Base-by-base conservation (phyloP, 1,139 yeast genomes). In the Diutina pseudorugosa region DNA sequence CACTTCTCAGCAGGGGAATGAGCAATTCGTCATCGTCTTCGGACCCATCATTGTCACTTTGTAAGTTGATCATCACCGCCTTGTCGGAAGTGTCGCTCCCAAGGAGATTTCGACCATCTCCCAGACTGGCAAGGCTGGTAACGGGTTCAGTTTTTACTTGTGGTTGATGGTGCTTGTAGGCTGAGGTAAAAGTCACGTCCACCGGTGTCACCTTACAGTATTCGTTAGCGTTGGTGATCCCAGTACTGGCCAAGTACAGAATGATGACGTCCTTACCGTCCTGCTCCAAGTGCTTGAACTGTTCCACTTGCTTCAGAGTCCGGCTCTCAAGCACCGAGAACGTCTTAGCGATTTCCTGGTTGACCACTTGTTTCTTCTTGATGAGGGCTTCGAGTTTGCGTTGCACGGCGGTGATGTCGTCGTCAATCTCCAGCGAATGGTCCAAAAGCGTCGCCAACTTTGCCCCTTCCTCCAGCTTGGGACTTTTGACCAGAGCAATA, bases 261-360 rank as follows among this genome's bases (percentile, higher is more conserved):
- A 30, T 11, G 36, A 30, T 30, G 6, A 25, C 19, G 11, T 25
- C 41, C 14, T 12, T 16, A 7, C 49, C 49, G 12, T 18, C 23
- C 11, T 18, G 49, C 27, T 45, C 49, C n/a, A 45, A 19, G 21
- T 25, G 30, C 8, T 18, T 25, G 16, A 45, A 45, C 40, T 27
- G 49, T 18, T 45, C 49, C 14, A 45, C 49, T 45, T 45, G 36
- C 21, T 45, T 45, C 49, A 45, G 49, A 27, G 49, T 45, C 23
- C 49, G 30, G 49, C 49, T 45, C 23, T 45, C 49, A 16, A 45
- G 40, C 40, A 45, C 49, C 11, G 49, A 45, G n/a, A n/a, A 45
- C 1, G 49, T 27, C 5, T 23, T 23, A 11, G 4, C 11, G 16
- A 45, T 45, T 41, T 45, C 49, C 4, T 25, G 27, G 14, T 16